Percentiles rank a stretch among this genome's conserved stretches.
phyloP scores from a whole-genome alignment of 1,284 basidiomycete genomes.

The Papiliotrema nemorosa region DNA sequence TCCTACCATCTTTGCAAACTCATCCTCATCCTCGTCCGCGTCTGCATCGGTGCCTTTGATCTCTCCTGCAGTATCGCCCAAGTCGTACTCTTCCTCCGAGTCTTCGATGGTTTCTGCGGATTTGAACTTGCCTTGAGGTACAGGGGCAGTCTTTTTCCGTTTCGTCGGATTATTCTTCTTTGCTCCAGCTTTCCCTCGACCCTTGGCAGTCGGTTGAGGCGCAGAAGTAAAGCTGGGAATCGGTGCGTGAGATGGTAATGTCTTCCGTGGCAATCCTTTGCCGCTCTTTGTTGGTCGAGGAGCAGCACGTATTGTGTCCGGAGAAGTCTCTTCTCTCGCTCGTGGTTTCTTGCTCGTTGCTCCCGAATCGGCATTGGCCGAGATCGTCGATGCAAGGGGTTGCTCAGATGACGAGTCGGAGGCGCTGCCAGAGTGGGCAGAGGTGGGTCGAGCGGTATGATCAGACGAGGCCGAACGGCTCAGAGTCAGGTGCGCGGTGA shows the following conservation, averaged over 20 bases:
- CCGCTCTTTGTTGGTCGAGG: slow-evolving; percentile 9
- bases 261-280: slow-evolving; percentile 3
- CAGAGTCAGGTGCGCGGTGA: slow-evolving; percentile 32
- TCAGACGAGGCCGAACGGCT: slow-evolving; percentile 25
- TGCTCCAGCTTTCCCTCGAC: slow-evolving; percentile 9
- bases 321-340: background rate
- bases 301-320: too few species aligned
- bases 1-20: slow-evolving; percentile 41
- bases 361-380: background rate
- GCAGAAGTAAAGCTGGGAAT: background rate
- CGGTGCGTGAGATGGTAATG: background rate
- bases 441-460: background rate
- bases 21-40: slow-evolving; percentile 30
- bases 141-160: slow-evolving; percentile 1
- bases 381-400: background rate
- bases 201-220: background rate
- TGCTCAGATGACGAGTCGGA: slow-evolving; percentile 7
- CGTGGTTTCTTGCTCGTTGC: background rate
- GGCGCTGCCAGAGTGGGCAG: slow-evolving; percentile 5
- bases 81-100: slow-evolving; percentile 31
- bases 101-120: slow-evolving; percentile 43
- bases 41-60: slow-evolving; percentile 1
- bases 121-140: slow-evolving; percentile 30
- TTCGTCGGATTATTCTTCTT: slow-evolving; percentile 2
- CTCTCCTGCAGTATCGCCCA: background rate